These are phyloP conservation scores for Neurospora sublineolata DNA, from an alignment of 495 filamentous ascomycete species.

Conservation along the genomic window DNA sequence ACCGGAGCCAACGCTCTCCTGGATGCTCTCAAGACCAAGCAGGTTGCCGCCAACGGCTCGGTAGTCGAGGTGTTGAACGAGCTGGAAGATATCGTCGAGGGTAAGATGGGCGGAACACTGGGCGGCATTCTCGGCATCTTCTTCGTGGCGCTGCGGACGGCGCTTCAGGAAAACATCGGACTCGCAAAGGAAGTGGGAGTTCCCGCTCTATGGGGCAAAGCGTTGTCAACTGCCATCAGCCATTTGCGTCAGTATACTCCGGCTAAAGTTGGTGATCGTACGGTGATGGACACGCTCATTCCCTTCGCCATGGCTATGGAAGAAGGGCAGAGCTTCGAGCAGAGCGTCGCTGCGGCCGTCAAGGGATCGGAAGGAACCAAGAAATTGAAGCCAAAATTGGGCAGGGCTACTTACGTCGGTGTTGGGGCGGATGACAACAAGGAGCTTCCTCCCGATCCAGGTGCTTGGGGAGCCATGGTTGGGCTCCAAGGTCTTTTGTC, in stretches of 20 bases:
- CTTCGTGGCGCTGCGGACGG: conserved; percentile 43
- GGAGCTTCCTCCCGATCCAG: conserved; percentile 45
- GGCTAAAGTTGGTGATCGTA: conserved; percentile 37
- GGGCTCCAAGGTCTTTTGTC: conserved; percentile 39
- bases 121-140: conserved; percentile 51
- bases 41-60: conserved; percentile 30
- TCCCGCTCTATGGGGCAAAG: conserved; percentile 26
- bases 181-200: conserved; percentile 18
- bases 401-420: conserved; percentile 49
- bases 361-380: conserved; percentile 43
- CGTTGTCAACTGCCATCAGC: conserved; percentile 25
- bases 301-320: conserved; percentile 43
- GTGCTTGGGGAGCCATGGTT: conserved; percentile 50
- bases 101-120: conserved; percentile 49
- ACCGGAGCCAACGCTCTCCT: conserved; percentile 32
- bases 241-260: conserved; percentile 38
- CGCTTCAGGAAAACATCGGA: conserved; percentile 29
- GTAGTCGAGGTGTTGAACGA: conserved; percentile 41
- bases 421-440: conserved; percentile 30
- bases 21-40: conserved; percentile 23
- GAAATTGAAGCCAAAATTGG: conserved; percentile 44
- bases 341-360: conserved; percentile 40
- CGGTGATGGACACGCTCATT: conserved; percentile 49
- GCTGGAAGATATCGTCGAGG: conserved; percentile 44
- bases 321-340: conserved; percentile 30